Base-by-base conservation (phyloP, 148 eudicot species). In the Limonium bicolor region DNA sequence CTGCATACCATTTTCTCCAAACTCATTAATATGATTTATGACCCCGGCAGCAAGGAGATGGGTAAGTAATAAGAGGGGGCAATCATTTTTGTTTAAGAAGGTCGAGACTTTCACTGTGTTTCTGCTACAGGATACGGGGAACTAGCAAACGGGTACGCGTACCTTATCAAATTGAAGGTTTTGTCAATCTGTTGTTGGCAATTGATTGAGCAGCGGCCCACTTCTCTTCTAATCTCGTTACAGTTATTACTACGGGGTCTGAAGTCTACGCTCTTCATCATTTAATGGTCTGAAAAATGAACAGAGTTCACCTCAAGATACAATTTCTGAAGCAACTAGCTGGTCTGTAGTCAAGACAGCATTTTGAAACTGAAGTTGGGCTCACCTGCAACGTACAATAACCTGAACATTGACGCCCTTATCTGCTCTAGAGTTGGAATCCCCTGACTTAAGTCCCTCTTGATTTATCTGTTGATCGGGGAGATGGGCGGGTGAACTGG, bases 391-490 rank as follows among this genome's bases (percentile, higher is more conserved):
- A 58, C 99, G 69, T 23, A 90, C 80, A 65, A 85, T 58, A 46
- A 92, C 99, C 49, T 92, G 99, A 41, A 92, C 80, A 60, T 85
- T 81, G 8, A 92, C 99, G 36, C 99, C 99, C 65, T 78, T 86
- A 15, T 82, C 96, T 56, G 45, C 78, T 48, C n/a, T 76, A 27
- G 64, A 18, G 55, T 56, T 81, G 32, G 82, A 73, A 15, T 67
- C 82, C 19, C 61, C n/a, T n/a, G 69, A 50, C 86, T 55, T 58
- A 85, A 76, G 85, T 92, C 95, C 66, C 88, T 73, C 4, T 50
- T 5, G 73, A 67, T 66, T 81, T 90, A 34, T 90, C 99, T 17
- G 64, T 76, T 28, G 88, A 85, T 55, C 77, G 50, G 18, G 99
- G 99, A 0, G 99, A 11, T 75, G 73, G 0, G 79, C 61, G 5